A percentile compares a stretch with the other conserved stretches of the same genome.
phyloP scores from a whole-genome alignment of 2,329 filamentous ascomycete genomes.

The Fusarium cyanostomum region DNA sequence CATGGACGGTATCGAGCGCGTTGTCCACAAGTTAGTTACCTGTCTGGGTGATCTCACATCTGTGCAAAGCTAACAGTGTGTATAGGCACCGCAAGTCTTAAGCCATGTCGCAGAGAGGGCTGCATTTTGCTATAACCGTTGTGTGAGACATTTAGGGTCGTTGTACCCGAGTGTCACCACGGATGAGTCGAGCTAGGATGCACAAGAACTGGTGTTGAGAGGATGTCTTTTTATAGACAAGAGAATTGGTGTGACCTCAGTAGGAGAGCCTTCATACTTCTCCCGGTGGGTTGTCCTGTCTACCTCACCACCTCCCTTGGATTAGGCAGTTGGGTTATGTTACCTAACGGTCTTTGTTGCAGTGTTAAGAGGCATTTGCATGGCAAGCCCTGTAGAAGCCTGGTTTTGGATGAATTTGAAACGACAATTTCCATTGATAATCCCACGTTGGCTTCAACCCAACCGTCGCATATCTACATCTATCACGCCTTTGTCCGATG shows the following conservation, averaged over 20 bases:
- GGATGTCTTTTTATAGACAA: conserved; percentile 5
- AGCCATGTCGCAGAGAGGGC: neutral
- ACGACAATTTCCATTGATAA: neutral
- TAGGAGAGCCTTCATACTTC: neutral
- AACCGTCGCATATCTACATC: neutral
- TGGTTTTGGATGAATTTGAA: neutral
- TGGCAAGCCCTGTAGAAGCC: neutral
- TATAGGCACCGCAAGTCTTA: conserved; percentile 37
- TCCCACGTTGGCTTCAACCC: neutral
- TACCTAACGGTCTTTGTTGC: neutral
- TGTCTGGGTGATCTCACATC: accelerated
- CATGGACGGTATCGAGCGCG: conserved; percentile 84
- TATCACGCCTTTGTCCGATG: conserved; percentile 18
- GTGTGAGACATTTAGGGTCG: neutral
- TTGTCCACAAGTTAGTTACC: conserved; percentile 72
- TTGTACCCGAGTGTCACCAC: neutral
- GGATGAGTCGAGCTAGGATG: neutral
- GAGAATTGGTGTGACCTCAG: neutral
- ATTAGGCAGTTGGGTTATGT: neutral
- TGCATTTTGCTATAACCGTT: neutral
- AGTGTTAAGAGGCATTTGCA: neutral
- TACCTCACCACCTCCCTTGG: neutral
- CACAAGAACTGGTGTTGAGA: conserved; percentile 1
- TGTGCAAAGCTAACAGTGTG: conserved; percentile 14
- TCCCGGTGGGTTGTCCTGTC: neutral